Base-by-base conservation (phyloP, 768 basidiomycete species). In the Termitomyces titanicus region DNA sequence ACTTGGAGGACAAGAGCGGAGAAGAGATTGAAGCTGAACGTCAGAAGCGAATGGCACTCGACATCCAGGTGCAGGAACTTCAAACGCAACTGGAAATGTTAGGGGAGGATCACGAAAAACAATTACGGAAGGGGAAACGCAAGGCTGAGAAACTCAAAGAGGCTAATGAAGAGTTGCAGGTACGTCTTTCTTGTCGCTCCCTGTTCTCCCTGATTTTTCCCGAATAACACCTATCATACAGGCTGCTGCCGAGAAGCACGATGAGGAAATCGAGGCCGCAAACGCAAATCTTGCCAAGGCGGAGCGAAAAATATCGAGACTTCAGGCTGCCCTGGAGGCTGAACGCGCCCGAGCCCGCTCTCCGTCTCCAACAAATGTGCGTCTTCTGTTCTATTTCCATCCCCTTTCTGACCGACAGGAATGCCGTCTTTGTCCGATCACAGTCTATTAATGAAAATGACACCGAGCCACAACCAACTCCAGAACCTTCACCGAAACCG, bases 1-100 rank as follows among this genome's bases (percentile, higher is more conserved):
- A 68, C 25, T 67, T 89, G 17, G 89, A 90, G 62, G 83, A 72
- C 25, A 83, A 81, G 46, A 86, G 83, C 45, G 83, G 78, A 11
- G 79, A 73, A 17, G 83, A 87, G 31, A 72, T 78, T 9, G 87
- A 85, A 50, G 66, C 70, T 6, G 69, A 78, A 49, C 76, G 83
- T 39, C 84, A 82, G 63, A 72, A 75, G 53, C 79, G 80, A 10
- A 70, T 77, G 10, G 79, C 83, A 31, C 72, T 89, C 11, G 85
- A 90, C 54, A 68, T 79, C 3, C 70, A 81, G 53, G 71, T 83
- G 15, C 72, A 73, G 52, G 78, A 81, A 37, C 67, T 84, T 8
- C 75, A 78, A 60, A 64, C 67, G 34, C 66, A 70, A 18, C 61
- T 72, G 18, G 66, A 70, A 13, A 71, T 74, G 40, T 66, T 70